Conservation (phyloP, 2,329 filamentous ascomycete genomes). For the Endoconidiophora polonica region DNA sequence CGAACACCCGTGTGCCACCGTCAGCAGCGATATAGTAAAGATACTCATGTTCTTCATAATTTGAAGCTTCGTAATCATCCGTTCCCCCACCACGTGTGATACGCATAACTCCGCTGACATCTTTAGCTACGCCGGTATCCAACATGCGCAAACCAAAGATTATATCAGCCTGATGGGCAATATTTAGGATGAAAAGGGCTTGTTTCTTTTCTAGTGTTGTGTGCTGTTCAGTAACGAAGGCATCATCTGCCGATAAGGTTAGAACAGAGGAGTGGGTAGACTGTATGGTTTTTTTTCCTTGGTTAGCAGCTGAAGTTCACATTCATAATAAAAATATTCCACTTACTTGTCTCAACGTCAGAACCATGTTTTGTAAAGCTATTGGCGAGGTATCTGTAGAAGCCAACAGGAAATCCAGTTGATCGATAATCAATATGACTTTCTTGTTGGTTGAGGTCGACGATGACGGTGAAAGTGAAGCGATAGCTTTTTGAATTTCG, state of each 20-base stretch:
- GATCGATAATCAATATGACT: conserved; percentile 47
- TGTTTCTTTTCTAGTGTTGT: conserved; percentile 56
- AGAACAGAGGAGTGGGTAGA: conserved; percentile 49
- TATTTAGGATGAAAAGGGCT: conserved; percentile 50
- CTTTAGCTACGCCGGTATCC: conserved; percentile 75
- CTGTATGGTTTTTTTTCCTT: conserved; percentile 21
- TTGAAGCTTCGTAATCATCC: conserved; percentile 16
- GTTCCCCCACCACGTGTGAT: conserved; percentile 41
- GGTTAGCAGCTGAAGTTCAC: background rate
- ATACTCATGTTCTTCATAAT: conserved; percentile 48
- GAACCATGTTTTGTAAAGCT: conserved; percentile 37
- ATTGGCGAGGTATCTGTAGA: conserved; percentile 31
- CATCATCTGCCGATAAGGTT: conserved; percentile 54
- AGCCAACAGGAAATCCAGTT: conserved; percentile 48
- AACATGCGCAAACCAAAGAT: conserved; percentile 58
- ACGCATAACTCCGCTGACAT: conserved; percentile 77
- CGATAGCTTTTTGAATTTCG: conserved; percentile 25
- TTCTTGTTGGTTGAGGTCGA: conserved; percentile 17
- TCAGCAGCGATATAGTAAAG: conserved; percentile 70
- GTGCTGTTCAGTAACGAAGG: conserved; percentile 43
- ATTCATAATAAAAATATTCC: background rate
- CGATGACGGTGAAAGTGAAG: conserved; percentile 16
- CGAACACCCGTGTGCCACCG: conserved; percentile 68
- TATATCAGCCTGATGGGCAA: conserved; percentile 59
- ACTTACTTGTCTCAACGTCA: conserved; percentile 46